Percentiles rank a stretch among this genome's conserved stretches.
phyloP scores from a whole-genome alignment of 768 basidiomycete genomes.

The Pleurotus ostreatus region DNA sequence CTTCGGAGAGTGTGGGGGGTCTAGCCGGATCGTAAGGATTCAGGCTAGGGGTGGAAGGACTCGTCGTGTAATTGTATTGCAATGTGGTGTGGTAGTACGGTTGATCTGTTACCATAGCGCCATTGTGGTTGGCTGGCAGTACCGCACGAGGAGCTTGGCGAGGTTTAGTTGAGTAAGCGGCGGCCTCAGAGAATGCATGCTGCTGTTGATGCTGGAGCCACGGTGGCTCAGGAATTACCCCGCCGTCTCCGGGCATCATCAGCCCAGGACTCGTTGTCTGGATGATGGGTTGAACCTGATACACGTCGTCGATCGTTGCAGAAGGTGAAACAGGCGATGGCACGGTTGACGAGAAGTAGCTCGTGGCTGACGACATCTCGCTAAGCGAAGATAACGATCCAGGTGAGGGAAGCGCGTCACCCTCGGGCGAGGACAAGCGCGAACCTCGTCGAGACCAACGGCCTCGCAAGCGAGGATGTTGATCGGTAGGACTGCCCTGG shows the following conservation, averaged over 20 bases:
- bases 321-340: constrained; percentile 20
- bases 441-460: constrained; percentile 27
- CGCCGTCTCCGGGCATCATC: constrained; percentile 1
- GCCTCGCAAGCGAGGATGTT: constrained; percentile 11
- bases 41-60: not conserved
- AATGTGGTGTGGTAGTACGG: not conserved
- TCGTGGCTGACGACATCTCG: constrained; percentile 7
- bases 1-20: not conserved
- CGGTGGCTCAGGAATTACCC: constrained; percentile 2
- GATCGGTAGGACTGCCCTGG: constrained; percentile 23
- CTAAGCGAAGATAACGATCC: constrained; percentile 10
- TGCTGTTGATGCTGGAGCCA: constrained; percentile 6
- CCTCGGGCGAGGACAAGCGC: constrained; percentile 33
- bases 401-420: constrained; percentile 20
- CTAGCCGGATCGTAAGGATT: not conserved
- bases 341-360: constrained; percentile 11
- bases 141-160: not conserved
- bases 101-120: not conserved
- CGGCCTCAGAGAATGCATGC: not conserved
- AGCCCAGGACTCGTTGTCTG: not conserved
- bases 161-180: not conserved
- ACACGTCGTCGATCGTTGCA: constrained; percentile 5
- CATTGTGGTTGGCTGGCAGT: not conserved
- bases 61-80: not conserved
- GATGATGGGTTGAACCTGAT: not conserved